Percentiles rank a stretch among this genome's conserved stretches.
Conservation (phyloP, 371 early-diverging fungal genomes). For the Mortierella sp. region DNA sequence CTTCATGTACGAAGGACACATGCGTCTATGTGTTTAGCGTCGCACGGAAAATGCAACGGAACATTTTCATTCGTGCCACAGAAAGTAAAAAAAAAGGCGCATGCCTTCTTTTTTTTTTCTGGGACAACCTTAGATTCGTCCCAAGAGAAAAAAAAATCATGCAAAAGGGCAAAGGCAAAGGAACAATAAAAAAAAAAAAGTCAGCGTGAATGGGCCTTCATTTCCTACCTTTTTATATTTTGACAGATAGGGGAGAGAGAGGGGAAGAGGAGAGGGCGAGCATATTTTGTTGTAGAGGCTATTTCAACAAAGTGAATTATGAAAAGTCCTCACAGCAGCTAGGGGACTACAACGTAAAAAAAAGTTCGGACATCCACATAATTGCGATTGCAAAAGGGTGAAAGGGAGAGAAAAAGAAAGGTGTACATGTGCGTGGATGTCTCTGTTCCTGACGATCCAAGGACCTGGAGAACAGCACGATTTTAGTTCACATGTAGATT, state of each 20-base stretch:
- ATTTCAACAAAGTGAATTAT: background rate
- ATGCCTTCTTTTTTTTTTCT: background rate
- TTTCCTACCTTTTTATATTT: background rate
- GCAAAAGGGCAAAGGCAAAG: background rate
- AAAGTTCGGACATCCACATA: background rate
- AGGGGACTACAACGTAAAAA: background rate
- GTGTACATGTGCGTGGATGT: background rate
- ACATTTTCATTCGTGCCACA: background rate
- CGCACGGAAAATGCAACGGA: background rate
- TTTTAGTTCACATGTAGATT: background rate
- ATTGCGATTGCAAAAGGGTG: background rate
- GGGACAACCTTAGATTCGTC: slow-evolving; percentile 1
- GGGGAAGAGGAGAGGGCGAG: background rate
- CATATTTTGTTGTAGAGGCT: background rate
- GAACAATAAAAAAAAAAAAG: background rate
- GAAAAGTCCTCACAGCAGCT: background rate
- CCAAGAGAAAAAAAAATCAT: background rate
- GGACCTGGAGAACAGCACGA: background rate
- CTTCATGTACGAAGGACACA: too few relatives aligned
- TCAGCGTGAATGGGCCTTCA: background rate
- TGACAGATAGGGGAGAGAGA: slow-evolving; percentile 6
- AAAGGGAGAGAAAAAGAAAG: background rate
- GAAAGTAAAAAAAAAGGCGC: background rate
- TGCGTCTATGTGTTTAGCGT: background rate
- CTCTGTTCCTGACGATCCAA: slow-evolving; percentile 6